Evolutionary conservation across 2,329 filamentous ascomycete species (phyloP).

Genomic region (Amauroascus verrucosus): DNA sequence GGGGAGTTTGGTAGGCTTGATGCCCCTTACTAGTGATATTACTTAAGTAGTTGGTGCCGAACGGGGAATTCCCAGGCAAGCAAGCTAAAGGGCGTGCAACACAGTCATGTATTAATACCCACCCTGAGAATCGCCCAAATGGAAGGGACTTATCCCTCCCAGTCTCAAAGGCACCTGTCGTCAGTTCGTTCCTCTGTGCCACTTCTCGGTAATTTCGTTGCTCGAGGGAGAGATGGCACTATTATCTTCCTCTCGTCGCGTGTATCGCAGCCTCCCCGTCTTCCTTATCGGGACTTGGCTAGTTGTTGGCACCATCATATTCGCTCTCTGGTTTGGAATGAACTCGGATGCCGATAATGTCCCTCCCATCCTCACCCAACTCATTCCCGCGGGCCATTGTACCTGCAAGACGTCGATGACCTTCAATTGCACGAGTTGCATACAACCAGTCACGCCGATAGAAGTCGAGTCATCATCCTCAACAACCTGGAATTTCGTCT

Average conservation of each 20-base stretch:
- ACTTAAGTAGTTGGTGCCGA: too few relatives aligned
- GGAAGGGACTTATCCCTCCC: too few relatives aligned
- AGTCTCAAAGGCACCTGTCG: too few relatives aligned
- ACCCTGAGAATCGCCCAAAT: too few relatives aligned
- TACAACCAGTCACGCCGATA: constrained; percentile 10
- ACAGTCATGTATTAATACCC: too few relatives aligned
- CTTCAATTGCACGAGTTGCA: constrained; percentile 30
- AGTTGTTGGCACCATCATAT: constrained; percentile 7
- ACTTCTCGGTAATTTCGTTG: too few relatives aligned
- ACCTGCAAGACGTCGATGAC: constrained; percentile 31
- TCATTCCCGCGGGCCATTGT: constrained; percentile 33
- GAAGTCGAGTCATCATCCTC: constrained; percentile 16
- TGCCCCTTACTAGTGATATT: too few relatives aligned
- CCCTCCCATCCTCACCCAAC: constrained; percentile 29
- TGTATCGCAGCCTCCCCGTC: background rate
- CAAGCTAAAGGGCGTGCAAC: too few relatives aligned
- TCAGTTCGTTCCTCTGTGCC: too few relatives aligned
- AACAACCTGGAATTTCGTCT: constrained; percentile 26
- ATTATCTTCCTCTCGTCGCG: background rate
- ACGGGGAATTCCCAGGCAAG: too few relatives aligned
- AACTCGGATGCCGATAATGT: constrained; percentile 31
- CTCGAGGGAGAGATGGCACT: background rate
- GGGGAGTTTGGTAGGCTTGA: too few relatives aligned
- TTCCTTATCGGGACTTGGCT: background rate
- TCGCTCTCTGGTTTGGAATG: constrained; percentile 22